Conservation (phyloP, 2,329 filamentous ascomycete species). For the Akanthomyces lecanii region DNA sequence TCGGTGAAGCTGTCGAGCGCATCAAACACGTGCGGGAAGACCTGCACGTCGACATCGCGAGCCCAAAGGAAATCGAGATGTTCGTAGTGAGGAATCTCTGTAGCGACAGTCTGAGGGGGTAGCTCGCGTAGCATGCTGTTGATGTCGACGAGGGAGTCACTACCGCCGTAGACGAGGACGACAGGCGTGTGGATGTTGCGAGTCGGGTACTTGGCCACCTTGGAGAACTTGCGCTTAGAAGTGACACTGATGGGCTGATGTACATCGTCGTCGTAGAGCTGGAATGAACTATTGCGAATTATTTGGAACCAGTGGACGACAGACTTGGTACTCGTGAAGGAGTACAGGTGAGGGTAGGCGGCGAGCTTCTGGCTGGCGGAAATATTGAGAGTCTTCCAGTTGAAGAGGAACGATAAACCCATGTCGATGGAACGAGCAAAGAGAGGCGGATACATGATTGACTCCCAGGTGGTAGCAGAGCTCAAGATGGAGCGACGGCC, state of each 20-base stretch:
- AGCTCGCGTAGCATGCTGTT: conserved; percentile 86
- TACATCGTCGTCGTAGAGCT: conserved; percentile 97
- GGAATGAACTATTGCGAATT: conserved; percentile 91
- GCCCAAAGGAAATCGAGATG: conserved; percentile 98
- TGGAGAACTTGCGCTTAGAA: conserved; percentile 79
- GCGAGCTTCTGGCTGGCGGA: conserved; percentile 83
- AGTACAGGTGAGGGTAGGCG: conserved; percentile 93
- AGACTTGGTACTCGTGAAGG: conserved; percentile 92
- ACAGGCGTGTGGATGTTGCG: conserved; percentile 96
- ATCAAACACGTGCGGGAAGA: conserved; percentile 89
- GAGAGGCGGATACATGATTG: conserved; percentile 88
- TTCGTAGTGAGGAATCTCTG: conserved; percentile 87
- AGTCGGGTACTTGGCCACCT: conserved; percentile 93
- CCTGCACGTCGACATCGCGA: conserved; percentile 72
- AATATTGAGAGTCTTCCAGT: conserved; percentile 85
- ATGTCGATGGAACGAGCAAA: conserved; percentile 86
- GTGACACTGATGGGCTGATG: conserved; percentile 69
- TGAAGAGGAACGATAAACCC: conserved; percentile 77
- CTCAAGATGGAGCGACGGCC: conserved; percentile 86
- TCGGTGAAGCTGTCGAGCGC: conserved; percentile 70
- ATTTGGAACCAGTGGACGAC: conserved; percentile 99
- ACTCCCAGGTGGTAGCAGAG: conserved; percentile 96
- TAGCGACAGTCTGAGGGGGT: conserved; percentile 78
- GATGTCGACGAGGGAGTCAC: conserved; percentile 91
- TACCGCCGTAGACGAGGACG: conserved; percentile 88